Conservation (phyloP, 169 alveolate species). For the Cryptosporidium meleagridis region DNA sequence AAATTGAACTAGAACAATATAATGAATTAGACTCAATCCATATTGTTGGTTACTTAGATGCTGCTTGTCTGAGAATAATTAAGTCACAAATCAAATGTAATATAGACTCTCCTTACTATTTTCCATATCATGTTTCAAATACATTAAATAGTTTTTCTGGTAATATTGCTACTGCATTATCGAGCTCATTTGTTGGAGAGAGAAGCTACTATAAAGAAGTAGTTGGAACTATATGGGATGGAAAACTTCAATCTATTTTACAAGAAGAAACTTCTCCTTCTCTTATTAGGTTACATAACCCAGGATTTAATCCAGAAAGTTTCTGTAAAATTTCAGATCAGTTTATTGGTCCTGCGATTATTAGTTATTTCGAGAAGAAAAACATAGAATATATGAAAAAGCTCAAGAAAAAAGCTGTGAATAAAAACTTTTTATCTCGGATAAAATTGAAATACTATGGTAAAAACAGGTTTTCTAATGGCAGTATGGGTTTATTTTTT, state of each 20-base stretch:
- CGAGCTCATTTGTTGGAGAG: constrained; percentile 23
- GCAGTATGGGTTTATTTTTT: background rate
- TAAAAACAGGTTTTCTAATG: background rate
- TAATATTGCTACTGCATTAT: constrained; percentile 32
- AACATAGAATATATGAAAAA: background rate
- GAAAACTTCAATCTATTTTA: constrained; percentile 8
- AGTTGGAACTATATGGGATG: constrained; percentile 72
- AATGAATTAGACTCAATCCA: background rate
- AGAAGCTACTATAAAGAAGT: constrained; percentile 11
- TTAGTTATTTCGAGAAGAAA: constrained; percentile 28
- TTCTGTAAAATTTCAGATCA: constrained; percentile 21
- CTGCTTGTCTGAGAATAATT: constrained; percentile 28
- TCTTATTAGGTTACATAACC: constrained; percentile 27
- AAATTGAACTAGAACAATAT: background rate
- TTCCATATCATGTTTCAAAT: constrained; percentile 14
- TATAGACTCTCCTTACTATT: constrained; percentile 13
- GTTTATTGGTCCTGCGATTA: constrained; percentile 46
- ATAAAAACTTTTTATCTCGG: background rate
- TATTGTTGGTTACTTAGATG: background rate
- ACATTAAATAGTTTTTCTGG: constrained; percentile 37
- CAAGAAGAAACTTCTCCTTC: constrained; percentile 31
- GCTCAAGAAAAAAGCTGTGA: background rate
- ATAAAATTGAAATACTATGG: constrained; percentile 4
- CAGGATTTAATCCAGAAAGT: constrained; percentile 48
- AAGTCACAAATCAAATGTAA: constrained; percentile 44